Conservation (phyloP, 108 stramenopile genomes). For the Skeletonema menzelii region DNA sequence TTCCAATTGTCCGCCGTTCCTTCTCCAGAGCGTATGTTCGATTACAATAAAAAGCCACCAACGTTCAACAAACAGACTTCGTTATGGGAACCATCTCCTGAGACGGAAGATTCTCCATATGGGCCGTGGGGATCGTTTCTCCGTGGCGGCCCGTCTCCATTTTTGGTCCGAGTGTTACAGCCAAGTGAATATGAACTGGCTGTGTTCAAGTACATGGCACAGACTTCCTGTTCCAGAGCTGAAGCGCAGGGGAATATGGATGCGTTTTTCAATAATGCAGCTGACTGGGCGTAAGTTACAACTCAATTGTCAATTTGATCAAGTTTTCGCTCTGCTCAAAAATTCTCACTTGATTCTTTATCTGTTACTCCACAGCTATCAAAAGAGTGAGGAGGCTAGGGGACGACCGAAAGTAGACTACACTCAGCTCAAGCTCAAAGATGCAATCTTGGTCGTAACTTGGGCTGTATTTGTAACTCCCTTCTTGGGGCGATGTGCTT, state of each 20-base stretch:
- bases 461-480: slow-evolving; percentile 41
- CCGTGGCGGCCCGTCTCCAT: slow-evolving; percentile 51
- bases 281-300: slow-evolving; percentile 57
- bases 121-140: slow-evolving; percentile 36
- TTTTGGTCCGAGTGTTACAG: slow-evolving; percentile 34
- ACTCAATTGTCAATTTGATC: too few species aligned
- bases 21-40: background rate
- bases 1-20: background rate
- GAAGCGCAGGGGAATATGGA: slow-evolving; percentile 68
- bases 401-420: slow-evolving; percentile 48
- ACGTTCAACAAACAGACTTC: background rate
- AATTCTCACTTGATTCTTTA: too few species aligned
- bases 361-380: background rate
- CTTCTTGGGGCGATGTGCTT: slow-evolving; percentile 26
- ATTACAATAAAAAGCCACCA: background rate
- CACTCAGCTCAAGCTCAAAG: slow-evolving; percentile 25
- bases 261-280: slow-evolving; percentile 51
- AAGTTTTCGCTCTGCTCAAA: too few species aligned
- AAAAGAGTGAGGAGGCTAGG: slow-evolving; percentile 41
- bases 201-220: slow-evolving; percentile 57
- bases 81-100: background rate
- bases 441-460: slow-evolving; percentile 24
- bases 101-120: slow-evolving; percentile 12
- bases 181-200: slow-evolving; percentile 52
- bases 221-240: slow-evolving; percentile 13